phyloP scores from a whole-genome alignment of 2,329 filamentous ascomycete genomes.

The Fusarium musae region DNA sequence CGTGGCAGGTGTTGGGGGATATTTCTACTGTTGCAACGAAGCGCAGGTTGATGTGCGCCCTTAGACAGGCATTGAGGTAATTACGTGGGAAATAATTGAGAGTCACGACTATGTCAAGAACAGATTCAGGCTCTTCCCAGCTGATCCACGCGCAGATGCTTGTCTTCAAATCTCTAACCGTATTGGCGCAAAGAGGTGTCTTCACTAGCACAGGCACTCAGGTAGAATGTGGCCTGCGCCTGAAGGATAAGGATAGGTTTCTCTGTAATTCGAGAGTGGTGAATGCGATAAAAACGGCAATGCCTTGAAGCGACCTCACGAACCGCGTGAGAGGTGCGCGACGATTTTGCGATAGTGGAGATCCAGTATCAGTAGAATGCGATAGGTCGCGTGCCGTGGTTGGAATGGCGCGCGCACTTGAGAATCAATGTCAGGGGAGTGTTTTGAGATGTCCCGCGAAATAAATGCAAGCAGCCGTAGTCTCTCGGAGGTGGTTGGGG shows the following conservation, averaged over 20 bases:
- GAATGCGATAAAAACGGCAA: neutral
- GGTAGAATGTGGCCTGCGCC: slow-evolving; percentile 5
- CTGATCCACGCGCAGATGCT: slow-evolving; percentile 40
- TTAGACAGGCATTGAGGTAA: slow-evolving; percentile 46
- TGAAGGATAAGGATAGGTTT: neutral
- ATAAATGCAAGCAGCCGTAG: neutral
- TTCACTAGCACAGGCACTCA: slow-evolving; percentile 12
- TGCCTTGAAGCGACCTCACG: neutral
- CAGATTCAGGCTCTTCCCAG: slow-evolving; percentile 40
- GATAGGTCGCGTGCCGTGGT: slow-evolving; percentile 29
- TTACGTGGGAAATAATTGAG: slow-evolving; percentile 50
- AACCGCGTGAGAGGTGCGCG: slow-evolving; percentile 7
- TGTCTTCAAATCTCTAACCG: slow-evolving; percentile 39
- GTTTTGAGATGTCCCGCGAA: neutral
- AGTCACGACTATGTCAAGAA: slow-evolving; percentile 50
- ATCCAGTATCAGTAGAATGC: slow-evolving; percentile 21
- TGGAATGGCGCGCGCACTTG: slow-evolving; percentile 6
- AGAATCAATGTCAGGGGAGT: neutral
- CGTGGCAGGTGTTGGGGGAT: slow-evolving; percentile 30
- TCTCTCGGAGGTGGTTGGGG: neutral
- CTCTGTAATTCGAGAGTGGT: neutral
- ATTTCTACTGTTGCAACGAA: slow-evolving; percentile 46
- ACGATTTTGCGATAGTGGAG: slow-evolving; percentile 10
- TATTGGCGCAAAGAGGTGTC: slow-evolving; percentile 28
- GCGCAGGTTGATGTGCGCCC: slow-evolving; percentile 39